Evolutionary conservation across 495 filamentous ascomycete species (phyloP), one percentile per base, ranked within the genome.

Genomic region (Schizothecium vesticola): DNA sequence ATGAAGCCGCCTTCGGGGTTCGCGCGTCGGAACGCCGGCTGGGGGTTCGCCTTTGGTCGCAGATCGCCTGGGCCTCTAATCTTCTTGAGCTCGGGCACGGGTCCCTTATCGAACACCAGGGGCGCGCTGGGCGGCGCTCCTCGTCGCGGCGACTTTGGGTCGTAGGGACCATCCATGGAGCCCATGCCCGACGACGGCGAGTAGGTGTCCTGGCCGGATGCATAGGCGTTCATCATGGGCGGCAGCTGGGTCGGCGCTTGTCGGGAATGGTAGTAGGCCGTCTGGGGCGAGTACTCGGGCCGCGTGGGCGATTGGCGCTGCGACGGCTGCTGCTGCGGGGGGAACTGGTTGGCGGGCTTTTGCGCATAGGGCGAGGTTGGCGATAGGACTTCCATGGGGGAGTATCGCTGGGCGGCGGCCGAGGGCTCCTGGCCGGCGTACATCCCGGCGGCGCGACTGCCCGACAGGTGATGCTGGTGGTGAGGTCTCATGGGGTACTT

Each of bases 1-100:
- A 99, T 97, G 77, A 99, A 99, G 63, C 96, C 96, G 65, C 96
- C 96, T 76, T 99, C 96, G 0, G 96, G 96, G 75, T 97, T 94
- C 63, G 96, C 96, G 75, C 96, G 86, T 65, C 96, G 88, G 76
- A 94, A 97, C 4, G 94, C 86, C 26, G 96, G 96, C 70, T 99
- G 96, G 16, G 83, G 65, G 76, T 94, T 96, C 70, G 94, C 86
- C 72, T 90, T 90, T 9, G 94, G 93, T 59, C 91, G 86, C 63
- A 99, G 81, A 55, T 97, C 92, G 33, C 87, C 81, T 23, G 89
- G 81, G 12, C 86, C 86, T 67, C 88, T 84, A 70, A 96, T 83
- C 73, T 91, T 92, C 70, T 86, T 87, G 72, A 98, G 95, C 76
- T 93, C 91, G 59, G 96, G 96, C 5, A 96, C 92, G 1, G 92